Evolutionary conservation across 2,329 filamentous ascomycete species (phyloP), one percentile per base, ranked within the genome.

Genomic region (Aspergillus aculeatus): DNA sequence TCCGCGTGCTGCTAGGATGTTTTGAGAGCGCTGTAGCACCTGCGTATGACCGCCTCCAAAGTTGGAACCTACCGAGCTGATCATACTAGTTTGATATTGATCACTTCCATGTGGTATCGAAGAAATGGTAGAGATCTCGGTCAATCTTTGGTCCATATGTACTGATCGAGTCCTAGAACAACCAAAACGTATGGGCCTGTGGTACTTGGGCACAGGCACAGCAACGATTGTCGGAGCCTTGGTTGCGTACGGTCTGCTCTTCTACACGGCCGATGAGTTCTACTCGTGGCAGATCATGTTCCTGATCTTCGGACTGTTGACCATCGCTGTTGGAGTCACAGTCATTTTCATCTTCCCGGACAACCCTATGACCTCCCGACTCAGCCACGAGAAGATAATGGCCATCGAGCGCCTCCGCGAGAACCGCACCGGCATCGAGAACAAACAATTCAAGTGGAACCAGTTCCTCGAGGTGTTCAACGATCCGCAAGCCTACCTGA

Each of bases 121-220:
- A 77, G 79, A 60, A 66, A 68, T 4, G 73, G 69, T 66, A 66
- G 38, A 48, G 23, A 41, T 21, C 4, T 35, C 26, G 26, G 26
- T 35, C 24, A 32, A 54, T 9, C 24, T 23, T 7, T 52, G 31
- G 19, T 41, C 55, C 2, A 57, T 49, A 3, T 26, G 44, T 51
- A n/a, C 44, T 58, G 54, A 59, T 10, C 31, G 32, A 14, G 64
- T 54, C 14, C 70, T 73, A 62, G 84, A 88, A 67, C 86, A 88
- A 71, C 84, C 84, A 0, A 73, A 83, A 24, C 78, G 86, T 0
- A 81, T 86, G 12, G 84, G 83, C 0, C 81, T 82, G 47, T 89
- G 86, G 86, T 88, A 88, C 63, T 77, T 83, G 4, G 84, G 82
- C 0, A 86, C 82, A 32, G 83, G 83, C 0, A 68, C 79, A 0